Evolutionary conservation across 768 basidiomycete species (phyloP), one percentile per base, ranked within the genome.

Genomic region (Boletus bicolor): DNA sequence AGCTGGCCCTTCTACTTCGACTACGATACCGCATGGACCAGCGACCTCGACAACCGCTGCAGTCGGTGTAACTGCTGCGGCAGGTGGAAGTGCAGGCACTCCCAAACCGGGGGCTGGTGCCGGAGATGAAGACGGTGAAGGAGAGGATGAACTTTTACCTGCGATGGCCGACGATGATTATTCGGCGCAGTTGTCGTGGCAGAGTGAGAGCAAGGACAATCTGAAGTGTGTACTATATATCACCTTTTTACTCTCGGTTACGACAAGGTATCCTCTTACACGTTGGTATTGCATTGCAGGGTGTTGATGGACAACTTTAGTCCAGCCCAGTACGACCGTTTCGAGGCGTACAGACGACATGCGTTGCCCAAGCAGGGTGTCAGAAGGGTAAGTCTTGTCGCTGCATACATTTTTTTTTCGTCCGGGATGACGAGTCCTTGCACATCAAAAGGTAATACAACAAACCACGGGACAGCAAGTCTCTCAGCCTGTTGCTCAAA

Each of bases 111-210:
- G 55, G 1, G 21, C 57, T 1, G 46, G 49, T 17, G 58, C 45
- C 9, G 68, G 55, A 38, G 66, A 77, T 35, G 81, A 79, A 46
- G 80, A 87, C n/a, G 88, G 73, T 0, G 90, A 86, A 54, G 88
- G 80, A 10, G 89, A 91, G 48, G 90, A 92, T 55, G 89, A 92
- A 60, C 68, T 89, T 42, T 67, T 91, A 35, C 88, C 89, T 43
- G 88, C 87, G 8, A 91, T 92, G 90, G 90, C 89, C 2, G 91
- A 93, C 57, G 91, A 92, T 58, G 91, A 92, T 59, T 92, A 91
- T 69, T 90, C 89, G 11, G 87, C 89, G 2, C 91, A 91, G 63
- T 68, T 86, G 52, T 86, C 85, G 5, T 91, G 85, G 83, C 86
- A 91, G 72, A 91, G 87, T 58, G 89, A 92, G 75, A 89, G 89